phyloP scores from a whole-genome alignment of 441 rosid genomes.

The Erysimum pusillum region DNA sequence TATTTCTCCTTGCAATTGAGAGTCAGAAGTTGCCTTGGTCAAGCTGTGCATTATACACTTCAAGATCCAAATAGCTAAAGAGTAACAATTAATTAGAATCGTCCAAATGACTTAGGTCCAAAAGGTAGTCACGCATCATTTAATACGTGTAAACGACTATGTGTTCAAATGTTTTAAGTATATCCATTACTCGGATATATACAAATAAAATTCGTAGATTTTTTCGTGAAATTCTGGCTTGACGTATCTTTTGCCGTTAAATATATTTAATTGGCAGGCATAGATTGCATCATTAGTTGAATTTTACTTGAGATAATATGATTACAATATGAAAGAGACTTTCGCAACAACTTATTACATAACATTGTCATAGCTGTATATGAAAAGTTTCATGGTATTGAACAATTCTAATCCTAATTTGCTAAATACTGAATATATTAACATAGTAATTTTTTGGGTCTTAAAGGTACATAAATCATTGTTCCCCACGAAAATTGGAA shows the following conservation, averaged over 20 bases:
- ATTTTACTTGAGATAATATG: background rate
- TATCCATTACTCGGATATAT: background rate
- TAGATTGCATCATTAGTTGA: background rate
- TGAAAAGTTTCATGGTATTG: background rate
- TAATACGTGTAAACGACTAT: conserved; percentile 26
- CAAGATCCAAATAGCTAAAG: background rate
- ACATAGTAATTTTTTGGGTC: too few relatives aligned
- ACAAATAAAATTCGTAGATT: background rate
- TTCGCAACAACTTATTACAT: background rate
- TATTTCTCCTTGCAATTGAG: background rate
- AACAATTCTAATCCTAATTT: background rate
- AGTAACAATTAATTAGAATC: conserved; percentile 5
- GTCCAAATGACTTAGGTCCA: conserved; percentile 12
- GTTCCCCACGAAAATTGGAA: too few relatives aligned
- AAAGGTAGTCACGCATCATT: background rate
- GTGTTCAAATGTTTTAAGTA: background rate
- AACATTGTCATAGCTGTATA: background rate
- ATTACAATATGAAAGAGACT: background rate
- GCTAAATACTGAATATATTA: background rate
- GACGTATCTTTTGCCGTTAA: background rate
- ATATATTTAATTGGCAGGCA: background rate
- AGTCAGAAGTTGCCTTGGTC: conserved; percentile 17
- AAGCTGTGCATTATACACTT: background rate
- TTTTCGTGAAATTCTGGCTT: background rate
- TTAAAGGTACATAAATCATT: too few relatives aligned